Base-by-base conservation (phyloP, 164 flowering plant species). In the Umbilicus rupestris region DNA sequence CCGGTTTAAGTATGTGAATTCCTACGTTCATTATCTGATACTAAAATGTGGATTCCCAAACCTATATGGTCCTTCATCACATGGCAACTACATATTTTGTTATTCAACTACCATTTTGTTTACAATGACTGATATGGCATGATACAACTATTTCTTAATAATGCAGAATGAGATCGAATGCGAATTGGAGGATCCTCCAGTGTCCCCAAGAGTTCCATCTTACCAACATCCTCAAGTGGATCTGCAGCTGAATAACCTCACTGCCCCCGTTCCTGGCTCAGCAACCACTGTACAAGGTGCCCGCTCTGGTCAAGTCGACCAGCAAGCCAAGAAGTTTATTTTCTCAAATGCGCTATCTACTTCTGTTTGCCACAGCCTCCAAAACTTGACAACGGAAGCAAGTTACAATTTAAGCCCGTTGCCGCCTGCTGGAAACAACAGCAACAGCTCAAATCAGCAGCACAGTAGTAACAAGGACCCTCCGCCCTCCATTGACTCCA, bases 301-400 rank as follows among this genome's bases (percentile, higher is more conserved):
- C 30, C 30, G 57, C 59, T 24, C 31, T 26, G 31, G 17, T 52
- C 59, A 52, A 24, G 31, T 63, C 14, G 77, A 74, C 44, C 69
- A 67, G 4, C 80, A 78, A 63, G 58, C 73, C 28, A 82, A 80
- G 78, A 84, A 83, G 66, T 73, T 81, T 14, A 82, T 81, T 39
- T 84, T 86, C 74, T 84, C 87, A 29, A 84, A 84, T 77, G 84
- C 87, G 17, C 70, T 83, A 16, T 84, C 88, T 4, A 86, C 87
- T 69, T 85, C 88, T 9, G 78, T 83, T 47, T 80, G 85, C 3
- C 77, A 78, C 63, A 81, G 82, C 77, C 81, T 84, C 46, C 88
- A 84, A 73, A 75, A 78, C 59, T 14, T 52, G 59, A 52, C 59
- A 10, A 52, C 59, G 2, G 59, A 52, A 52, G 16, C 31, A 10